Conservation (phyloP, 805 yeast genomes). For the Hanseniaspora lachancei region DNA sequence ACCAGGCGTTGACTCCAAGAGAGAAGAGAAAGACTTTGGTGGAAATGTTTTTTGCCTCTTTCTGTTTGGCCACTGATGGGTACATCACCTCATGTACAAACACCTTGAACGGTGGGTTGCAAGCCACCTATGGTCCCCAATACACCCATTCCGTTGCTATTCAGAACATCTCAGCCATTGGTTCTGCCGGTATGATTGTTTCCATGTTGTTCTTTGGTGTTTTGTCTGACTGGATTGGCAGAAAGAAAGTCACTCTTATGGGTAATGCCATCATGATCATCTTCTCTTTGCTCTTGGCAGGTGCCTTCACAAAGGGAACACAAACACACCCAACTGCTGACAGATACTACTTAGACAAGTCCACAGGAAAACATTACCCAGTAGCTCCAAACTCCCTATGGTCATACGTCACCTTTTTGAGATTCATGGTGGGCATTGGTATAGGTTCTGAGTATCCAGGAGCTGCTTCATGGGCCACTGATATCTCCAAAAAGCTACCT, state of each 20-base stretch:
- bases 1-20: not conserved
- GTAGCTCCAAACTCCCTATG: conserved; percentile 47
- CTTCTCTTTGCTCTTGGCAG: conserved; percentile 68
- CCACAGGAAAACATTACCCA: conserved; percentile 34
- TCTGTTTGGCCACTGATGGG: conserved; percentile 76
- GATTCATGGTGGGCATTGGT: conserved; percentile 81
- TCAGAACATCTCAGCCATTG: conserved; percentile 72
- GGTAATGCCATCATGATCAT: conserved; percentile 65
- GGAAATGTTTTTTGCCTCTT: conserved; percentile 12
- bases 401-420: conserved; percentile 70
- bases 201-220: conserved; percentile 77
- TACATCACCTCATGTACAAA: conserved; percentile 77
- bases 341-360: conserved; percentile 9
- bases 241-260: conserved; percentile 71
- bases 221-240: conserved; percentile 63
- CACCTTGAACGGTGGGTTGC: conserved; percentile 59
- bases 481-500: conserved; percentile 86
- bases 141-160: conserved; percentile 56
- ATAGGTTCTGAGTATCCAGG: conserved; percentile 94
- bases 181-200: conserved; percentile 80
- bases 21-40: conserved; percentile 5
- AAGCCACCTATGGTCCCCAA: conserved; percentile 48
- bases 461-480: conserved; percentile 75
- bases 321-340: conserved; percentile 11
- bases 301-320: conserved; percentile 65